Conservation (phyloP, 1,284 basidiomycete genomes). For the Pascua sp. region DNA sequence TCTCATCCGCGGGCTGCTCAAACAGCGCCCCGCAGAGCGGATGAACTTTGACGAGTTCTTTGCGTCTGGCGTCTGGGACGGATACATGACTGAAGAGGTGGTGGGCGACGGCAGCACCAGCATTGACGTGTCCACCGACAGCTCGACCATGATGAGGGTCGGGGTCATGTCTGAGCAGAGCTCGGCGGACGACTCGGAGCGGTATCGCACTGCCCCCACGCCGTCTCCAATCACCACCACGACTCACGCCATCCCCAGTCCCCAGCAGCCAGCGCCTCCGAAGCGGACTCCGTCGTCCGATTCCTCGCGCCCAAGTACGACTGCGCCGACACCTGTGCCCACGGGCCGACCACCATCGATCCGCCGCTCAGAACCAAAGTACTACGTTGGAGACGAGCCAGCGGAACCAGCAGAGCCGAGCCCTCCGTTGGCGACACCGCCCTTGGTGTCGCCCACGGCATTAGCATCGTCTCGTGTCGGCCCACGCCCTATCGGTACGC, state of each 20-base stretch:
- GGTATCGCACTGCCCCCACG: too few relatives aligned
- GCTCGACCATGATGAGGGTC: conserved; percentile 11
- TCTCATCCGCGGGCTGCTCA: conserved; percentile 77
- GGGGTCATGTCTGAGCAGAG: too few relatives aligned
- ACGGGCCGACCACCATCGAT: conserved; percentile 7
- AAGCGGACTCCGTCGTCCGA: conserved; percentile 8
- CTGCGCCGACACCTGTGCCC: conserved; percentile 9
- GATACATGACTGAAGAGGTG: conserved; percentile 61
- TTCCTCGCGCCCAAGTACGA: conserved; percentile 2
- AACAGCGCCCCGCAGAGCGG: conserved; percentile 77
- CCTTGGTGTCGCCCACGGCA: neutral
- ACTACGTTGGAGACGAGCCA: conserved; percentile 40
- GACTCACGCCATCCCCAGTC: too few relatives aligned
- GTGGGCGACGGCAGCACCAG: conserved; percentile 32
- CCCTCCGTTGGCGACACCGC: conserved; percentile 4
- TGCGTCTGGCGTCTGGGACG: conserved; percentile 71
- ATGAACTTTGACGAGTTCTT: conserved; percentile 93
- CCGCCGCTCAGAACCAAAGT: conserved; percentile 42
- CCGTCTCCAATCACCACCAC: too few relatives aligned
- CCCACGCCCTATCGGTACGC: conserved; percentile 29
- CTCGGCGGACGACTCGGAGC: too few relatives aligned
- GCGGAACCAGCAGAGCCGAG: conserved; percentile 5
- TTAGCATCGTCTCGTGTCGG: conserved; percentile 11
- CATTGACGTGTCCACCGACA: conserved; percentile 39
- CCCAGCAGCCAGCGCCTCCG: neutral